Conservation (phyloP, 768 basidiomycete genomes). For the Russula ochroleuca region DNA sequence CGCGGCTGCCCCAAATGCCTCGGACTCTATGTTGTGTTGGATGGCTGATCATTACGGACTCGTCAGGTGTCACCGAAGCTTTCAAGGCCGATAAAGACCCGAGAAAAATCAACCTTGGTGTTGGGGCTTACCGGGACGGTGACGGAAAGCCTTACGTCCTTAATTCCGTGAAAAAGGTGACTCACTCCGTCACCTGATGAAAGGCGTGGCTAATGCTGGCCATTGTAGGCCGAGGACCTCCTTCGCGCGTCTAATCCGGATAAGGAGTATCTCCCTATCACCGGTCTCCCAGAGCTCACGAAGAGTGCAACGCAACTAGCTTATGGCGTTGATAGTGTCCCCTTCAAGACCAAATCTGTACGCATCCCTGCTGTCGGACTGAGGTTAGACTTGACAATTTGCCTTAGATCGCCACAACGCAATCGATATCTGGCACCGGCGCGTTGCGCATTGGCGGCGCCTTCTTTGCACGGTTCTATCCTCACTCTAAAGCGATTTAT, state of each 20-base stretch:
- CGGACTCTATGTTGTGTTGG: not conserved
- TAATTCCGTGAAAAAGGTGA: conserved; percentile 80
- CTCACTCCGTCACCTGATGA: conserved; percentile 4
- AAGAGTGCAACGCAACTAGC: conserved; percentile 84
- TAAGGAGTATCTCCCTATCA: conserved; percentile 97
- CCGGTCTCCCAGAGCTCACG: conserved; percentile 83
- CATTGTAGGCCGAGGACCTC: conserved; percentile 66
- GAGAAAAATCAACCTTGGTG: conserved; percentile 95
- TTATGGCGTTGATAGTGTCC: conserved; percentile 77
- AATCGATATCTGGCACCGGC: conserved; percentile 97
- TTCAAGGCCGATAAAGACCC: conserved; percentile 94
- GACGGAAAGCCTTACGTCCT: conserved; percentile 94
- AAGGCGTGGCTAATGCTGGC: conserved; percentile 13
- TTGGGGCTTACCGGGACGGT: conserved; percentile 93
- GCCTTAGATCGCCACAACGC: conserved; percentile 72
- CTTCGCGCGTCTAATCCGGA: conserved; percentile 62
- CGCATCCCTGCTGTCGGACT: conserved; percentile 30
- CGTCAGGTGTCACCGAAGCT: conserved; percentile 82
- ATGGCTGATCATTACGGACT: not conserved
- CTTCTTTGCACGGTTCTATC: conserved; percentile 87
- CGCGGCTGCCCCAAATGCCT: not conserved
- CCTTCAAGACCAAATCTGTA: conserved; percentile 67
- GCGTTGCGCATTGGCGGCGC: conserved; percentile 93
- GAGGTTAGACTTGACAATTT: not conserved
- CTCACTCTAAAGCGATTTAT: conserved; percentile 82